Conservation (phyloP, 2,329 filamentous ascomycete genomes). For the Cryphonectria carpinicola region DNA sequence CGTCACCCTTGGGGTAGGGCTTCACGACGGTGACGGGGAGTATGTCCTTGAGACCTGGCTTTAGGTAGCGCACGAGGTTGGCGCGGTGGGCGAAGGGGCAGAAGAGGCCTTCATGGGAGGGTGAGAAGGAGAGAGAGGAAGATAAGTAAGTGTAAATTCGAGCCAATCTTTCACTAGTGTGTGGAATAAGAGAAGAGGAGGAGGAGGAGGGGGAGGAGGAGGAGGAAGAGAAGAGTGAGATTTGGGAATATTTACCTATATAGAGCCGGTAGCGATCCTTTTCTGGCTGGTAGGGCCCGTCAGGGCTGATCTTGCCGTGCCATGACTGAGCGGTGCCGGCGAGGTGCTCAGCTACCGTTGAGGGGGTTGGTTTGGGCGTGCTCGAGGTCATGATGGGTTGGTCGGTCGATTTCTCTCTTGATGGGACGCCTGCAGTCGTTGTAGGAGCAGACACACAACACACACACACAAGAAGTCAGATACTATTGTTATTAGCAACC, state of each 20-base stretch:
- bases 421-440: background rate
- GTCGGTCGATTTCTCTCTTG: background rate
- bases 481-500: background rate
- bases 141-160: conserved; percentile 25
- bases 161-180: background rate
- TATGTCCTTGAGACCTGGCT: conserved; percentile 54
- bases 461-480: background rate
- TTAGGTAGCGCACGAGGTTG: conserved; percentile 61
- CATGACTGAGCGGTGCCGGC: conserved; percentile 31
- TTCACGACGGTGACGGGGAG: conserved; percentile 63
- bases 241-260: conserved; percentile 30
- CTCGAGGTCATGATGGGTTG: conserved; percentile 16
- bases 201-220: too few species aligned
- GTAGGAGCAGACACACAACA: too few species aligned
- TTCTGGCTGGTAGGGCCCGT: conserved; percentile 34
- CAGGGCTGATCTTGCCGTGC: conserved; percentile 35
- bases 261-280: conserved; percentile 36
- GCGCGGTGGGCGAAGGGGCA: conserved; percentile 67
- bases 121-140: too few species aligned
- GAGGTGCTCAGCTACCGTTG: conserved; percentile 18
- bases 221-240: too few species aligned
- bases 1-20: conserved; percentile 68
- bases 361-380: conserved; percentile 12
- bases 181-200: background rate
- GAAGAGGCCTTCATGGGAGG: conserved; percentile 54